Evolutionary conservation across 257 asterid species (phyloP), one percentile per base, ranked within the genome.

Genomic region (Solanum pennellii): DNA sequence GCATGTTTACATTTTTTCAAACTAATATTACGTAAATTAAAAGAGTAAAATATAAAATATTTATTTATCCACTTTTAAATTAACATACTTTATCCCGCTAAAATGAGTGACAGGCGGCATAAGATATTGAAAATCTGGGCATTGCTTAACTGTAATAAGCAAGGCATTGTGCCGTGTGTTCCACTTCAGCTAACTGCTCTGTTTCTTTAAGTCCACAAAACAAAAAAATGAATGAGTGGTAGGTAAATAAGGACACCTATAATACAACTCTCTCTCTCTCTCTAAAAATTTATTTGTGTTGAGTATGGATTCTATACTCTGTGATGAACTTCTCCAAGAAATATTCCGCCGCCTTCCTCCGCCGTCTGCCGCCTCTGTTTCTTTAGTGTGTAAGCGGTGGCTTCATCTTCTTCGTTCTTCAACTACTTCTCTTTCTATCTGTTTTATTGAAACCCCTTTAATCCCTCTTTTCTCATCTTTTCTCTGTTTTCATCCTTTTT

Each of bases 291-390:
- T 10, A 5, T 49, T 49, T 49, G 59, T 49, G 27, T 12, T 88
- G 37, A 71, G 42, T 65, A 96, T 96, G 98, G 98, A 93, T 72
- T 5, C 93, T 5, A 86, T 94, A 72, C 92, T 96, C 62, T 94
- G 97, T 88, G 99, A 96, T 20, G 98, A 96, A 89, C 95, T 94
- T 68, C 87, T 94, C 68, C 94, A 92, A 88, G 98, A 96, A 91
- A 94, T 96, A 87, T 94, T 96, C 92, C 93, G 83, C 93, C 98
- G 94, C 82, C 89, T 96, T 5, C 98, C 94, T 12, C 96, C 96
- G 23, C 87, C 93, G 15, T 91, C 94, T 2, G 52, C 89, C 85
- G 60, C 95, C 84, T 86, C 96, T 73, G 90, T 91, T 6, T 87
- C 97, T 83, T 93, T 96, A 6, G 98, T 93, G 71, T 93, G 92